These are phyloP conservation scores for Rhodotorula sp. DNA, from an alignment of 1,284 basidiomycete genomes.

Conservation along the genomic window DNA sequence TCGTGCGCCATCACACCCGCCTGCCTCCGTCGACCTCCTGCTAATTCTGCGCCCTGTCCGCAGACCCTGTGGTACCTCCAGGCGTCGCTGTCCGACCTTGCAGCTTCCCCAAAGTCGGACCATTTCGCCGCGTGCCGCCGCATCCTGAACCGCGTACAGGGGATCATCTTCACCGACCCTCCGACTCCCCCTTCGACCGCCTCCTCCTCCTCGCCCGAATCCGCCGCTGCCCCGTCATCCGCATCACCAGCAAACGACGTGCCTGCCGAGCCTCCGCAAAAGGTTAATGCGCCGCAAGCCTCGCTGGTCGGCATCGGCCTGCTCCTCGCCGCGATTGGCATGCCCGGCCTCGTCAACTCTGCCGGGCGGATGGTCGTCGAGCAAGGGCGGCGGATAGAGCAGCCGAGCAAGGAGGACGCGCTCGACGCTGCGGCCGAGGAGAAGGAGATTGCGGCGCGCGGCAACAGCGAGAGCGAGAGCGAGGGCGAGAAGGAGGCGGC, in stretches of 20 bases:
- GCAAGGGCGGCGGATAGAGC: slow-evolving; percentile 67
- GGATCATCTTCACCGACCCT: slow-evolving; percentile 92
- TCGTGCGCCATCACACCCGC: slow-evolving; percentile 61
- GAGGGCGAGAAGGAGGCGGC: slow-evolving; percentile 37
- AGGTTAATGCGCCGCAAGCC: slow-evolving; percentile 70
- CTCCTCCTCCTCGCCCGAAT: background rate
- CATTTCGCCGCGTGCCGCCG: slow-evolving; percentile 92
- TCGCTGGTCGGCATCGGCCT: slow-evolving; percentile 83
- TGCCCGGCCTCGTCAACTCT: slow-evolving; percentile 70
- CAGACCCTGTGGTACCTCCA: slow-evolving; percentile 98
- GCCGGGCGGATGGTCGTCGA: slow-evolving; percentile 84
- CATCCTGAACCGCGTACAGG: slow-evolving; percentile 87
- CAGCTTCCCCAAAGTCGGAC: slow-evolving; percentile 52
- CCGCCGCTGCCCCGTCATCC: background rate
- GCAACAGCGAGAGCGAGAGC: slow-evolving; percentile 35
- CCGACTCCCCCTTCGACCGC: slow-evolving; percentile 59
- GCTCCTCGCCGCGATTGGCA: slow-evolving; percentile 71
- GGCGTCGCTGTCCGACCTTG: slow-evolving; percentile 85
- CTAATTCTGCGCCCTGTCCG: background rate
- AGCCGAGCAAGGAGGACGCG: slow-evolving; percentile 17
- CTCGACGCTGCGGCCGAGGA: background rate
- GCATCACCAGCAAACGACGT: background rate
- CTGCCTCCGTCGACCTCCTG: background rate
- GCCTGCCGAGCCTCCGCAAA: slow-evolving; percentile 51
- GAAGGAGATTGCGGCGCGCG: background rate